phyloP scores from a whole-genome alignment of 2,329 filamentous ascomycete species.

The Pseudocercospora cruenta region DNA sequence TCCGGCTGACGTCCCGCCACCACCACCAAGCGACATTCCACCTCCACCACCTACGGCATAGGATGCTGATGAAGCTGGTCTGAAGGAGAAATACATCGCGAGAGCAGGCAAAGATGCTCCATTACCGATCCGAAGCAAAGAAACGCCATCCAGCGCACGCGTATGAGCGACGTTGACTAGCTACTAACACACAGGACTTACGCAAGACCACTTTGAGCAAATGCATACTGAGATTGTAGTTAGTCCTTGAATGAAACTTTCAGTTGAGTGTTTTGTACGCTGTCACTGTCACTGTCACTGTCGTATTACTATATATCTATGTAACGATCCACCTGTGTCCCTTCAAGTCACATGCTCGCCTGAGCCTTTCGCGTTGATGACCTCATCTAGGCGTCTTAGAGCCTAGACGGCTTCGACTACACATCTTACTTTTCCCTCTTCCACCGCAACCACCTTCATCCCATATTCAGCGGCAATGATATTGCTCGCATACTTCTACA shows the following conservation, averaged over 20 bases:
- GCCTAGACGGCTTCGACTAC: background rate
- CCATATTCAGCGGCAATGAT: slow-evolving; percentile 1
- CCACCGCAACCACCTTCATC: background rate
- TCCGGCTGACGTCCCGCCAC: slow-evolving; percentile 63
- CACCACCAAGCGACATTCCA: slow-evolving; percentile 65
- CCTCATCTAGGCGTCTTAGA: background rate
- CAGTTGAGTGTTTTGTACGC: background rate
- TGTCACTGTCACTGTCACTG: no score
- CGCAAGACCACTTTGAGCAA: background rate
- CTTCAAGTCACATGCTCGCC: background rate
- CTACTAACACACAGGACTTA: background rate
- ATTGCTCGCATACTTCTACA: background rate
- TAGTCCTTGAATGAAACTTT: background rate
- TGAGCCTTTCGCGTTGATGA: slow-evolving; percentile 4
- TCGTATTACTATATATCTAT: no score
- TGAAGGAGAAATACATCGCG: background rate
- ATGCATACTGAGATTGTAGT: background rate
- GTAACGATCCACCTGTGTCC: no score
- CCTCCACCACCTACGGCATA: slow-evolving; percentile 62
- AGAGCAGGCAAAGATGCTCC: background rate
- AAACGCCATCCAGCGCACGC: background rate
- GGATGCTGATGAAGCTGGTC: background rate
- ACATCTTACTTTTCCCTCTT: background rate
- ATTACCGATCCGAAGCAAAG: slow-evolving; percentile 2
- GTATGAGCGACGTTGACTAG: background rate